Percentiles rank a stretch among this genome's conserved stretches.
phyloP scores from a whole-genome alignment of 352 stramenopile species.

The Discostella stelligera region DNA sequence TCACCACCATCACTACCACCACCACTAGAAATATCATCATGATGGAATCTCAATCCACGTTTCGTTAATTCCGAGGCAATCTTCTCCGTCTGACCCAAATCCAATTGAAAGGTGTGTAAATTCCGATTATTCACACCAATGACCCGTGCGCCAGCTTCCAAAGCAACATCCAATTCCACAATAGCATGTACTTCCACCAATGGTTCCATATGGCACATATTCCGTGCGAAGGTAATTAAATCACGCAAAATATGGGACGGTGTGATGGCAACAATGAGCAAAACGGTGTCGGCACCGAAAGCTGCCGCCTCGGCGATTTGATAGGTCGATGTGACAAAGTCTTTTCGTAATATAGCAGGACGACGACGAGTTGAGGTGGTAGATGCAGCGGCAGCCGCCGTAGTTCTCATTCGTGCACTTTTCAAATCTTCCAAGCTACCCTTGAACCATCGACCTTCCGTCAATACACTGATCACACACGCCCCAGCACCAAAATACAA shows the following conservation, averaged over 20 bases:
- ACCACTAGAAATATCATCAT: constrained; percentile 26
- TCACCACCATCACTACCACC: constrained; percentile 7
- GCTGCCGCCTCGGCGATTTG: constrained; percentile 93
- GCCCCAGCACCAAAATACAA: constrained; percentile 91
- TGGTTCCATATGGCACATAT: constrained; percentile 90
- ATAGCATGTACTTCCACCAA: constrained; percentile 97
- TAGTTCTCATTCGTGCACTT: constrained; percentile 51
- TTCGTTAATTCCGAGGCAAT: constrained; percentile 86
- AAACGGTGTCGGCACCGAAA: constrained; percentile 93
- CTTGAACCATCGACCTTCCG: constrained; percentile 97
- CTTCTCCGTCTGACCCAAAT: constrained; percentile 92
- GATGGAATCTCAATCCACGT: constrained; percentile 81
- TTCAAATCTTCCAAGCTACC: constrained; percentile 88
- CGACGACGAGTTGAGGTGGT: constrained; percentile 21
- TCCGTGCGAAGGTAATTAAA: constrained; percentile 87
- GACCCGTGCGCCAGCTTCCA: constrained; percentile 88
- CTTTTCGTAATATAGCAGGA: constrained; percentile 86
- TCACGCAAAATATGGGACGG: constrained; percentile 70
- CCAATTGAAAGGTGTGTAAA: constrained; percentile 97
- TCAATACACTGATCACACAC: constrained; percentile 96
- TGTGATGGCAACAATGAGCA: constrained; percentile 94
- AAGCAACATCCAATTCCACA: constrained; percentile 91
- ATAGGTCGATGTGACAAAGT: constrained; percentile 96
- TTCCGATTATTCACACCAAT: constrained; percentile 99
- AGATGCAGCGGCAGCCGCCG: not conserved